Evolutionary conservation across 148 eudicot species (phyloP).

Genomic region (Cornus kousa): DNA sequence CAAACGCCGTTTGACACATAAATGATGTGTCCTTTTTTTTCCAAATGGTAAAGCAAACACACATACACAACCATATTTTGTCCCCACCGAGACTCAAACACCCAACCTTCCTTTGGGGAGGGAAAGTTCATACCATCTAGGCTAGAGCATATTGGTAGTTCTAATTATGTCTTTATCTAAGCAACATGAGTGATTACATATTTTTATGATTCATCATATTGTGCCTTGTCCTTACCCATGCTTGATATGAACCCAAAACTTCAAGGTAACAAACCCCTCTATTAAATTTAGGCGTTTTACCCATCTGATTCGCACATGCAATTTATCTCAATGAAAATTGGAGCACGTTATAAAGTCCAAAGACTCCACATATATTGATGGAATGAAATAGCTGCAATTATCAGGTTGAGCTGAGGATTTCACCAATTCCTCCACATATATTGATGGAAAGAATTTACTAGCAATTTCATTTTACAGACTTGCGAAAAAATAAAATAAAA

Average conservation of each 20-base stretch:
- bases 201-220: too few relatives aligned
- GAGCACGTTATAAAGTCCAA: not conserved
- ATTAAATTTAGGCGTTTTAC: not conserved
- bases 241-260: not conserved
- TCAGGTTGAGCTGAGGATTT: not conserved
- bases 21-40: too few relatives aligned
- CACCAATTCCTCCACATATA: not conserved
- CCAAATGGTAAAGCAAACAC: too few relatives aligned
- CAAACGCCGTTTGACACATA: too few relatives aligned
- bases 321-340: not conserved
- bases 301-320: not conserved
- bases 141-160: too few relatives aligned
- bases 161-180: too few relatives aligned
- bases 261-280: not conserved
- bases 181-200: too few relatives aligned
- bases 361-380: not conserved
- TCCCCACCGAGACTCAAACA: too few relatives aligned
- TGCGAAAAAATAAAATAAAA: not conserved
- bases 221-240: too few relatives aligned
- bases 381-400: not conserved
- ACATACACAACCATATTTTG: too few relatives aligned
- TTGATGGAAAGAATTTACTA: not conserved
- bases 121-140: too few relatives aligned
- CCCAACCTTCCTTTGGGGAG: too few relatives aligned
- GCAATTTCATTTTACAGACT: not conserved